Percentiles rank a stretch among this genome's conserved stretches.
Evolutionary conservation across 2,329 filamentous ascomycete species (phyloP).

Genomic region (Cadophora sp.): DNA sequence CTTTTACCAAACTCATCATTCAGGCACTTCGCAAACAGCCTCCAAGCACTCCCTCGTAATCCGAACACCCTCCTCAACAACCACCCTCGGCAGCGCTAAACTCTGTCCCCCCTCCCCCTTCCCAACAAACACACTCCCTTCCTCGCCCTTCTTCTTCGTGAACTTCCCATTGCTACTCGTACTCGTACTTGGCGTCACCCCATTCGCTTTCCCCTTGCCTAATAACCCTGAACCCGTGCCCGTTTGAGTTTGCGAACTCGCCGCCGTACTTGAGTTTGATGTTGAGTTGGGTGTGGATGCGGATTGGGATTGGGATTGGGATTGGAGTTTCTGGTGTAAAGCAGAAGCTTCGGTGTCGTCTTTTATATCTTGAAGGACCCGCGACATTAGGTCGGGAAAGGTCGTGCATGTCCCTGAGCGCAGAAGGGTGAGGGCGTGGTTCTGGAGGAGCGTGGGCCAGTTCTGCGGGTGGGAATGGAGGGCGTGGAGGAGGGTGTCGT

Average conservation of each 20-base stretch:
- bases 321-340: not conserved
- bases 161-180: constrained; percentile 33
- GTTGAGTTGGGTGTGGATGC: not conserved
- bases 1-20: no score
- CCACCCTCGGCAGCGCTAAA: constrained; percentile 63
- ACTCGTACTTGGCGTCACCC: not conserved
- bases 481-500: constrained; percentile 67
- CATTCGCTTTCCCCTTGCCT: constrained; percentile 1
- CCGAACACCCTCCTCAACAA: constrained; percentile 68
- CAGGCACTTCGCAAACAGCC: constrained; percentile 44
- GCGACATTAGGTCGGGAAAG: constrained; percentile 66
- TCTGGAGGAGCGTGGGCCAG: constrained; percentile 67
- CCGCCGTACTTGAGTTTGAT: constrained; percentile 1
- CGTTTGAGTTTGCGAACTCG: not conserved
- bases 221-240: constrained; percentile 1
- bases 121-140: constrained; percentile 26
- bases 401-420: constrained; percentile 65
- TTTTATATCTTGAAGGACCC: constrained; percentile 65
- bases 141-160: constrained; percentile 35
- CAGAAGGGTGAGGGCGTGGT: constrained; percentile 65
- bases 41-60: constrained; percentile 66
- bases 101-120: constrained; percentile 40
- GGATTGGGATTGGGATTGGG: not conserved
- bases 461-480: constrained; percentile 65
- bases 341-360: constrained; percentile 33